Evolutionary conservation across 768 basidiomycete species (phyloP).

Genomic region (Mycena indigotica): DNA sequence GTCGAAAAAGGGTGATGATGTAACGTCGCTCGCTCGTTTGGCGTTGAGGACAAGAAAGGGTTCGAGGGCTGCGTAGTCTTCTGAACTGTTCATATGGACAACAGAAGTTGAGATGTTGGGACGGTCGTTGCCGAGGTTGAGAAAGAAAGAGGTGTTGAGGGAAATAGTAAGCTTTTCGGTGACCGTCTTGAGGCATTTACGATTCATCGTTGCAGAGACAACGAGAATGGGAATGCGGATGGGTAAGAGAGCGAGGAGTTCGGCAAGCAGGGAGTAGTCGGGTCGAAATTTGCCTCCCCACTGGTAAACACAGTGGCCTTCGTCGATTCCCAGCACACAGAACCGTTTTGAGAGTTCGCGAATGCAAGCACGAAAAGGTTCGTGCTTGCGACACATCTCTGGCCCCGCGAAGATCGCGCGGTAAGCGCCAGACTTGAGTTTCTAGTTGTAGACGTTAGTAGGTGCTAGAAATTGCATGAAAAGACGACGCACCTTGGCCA

Average conservation of each 20-base stretch:
- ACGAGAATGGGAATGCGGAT: constrained; percentile 31
- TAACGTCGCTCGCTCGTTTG: no score
- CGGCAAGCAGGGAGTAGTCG: constrained; percentile 29
- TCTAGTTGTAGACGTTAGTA: no score
- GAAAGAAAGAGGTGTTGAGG: constrained; percentile 25
- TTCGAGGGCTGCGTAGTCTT: constrained; percentile 10
- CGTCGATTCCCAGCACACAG: constrained; percentile 35
- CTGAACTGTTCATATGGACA: constrained; percentile 3
- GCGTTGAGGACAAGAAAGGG: no score
- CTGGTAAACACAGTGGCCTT: constrained; percentile 40
- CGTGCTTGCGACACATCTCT: constrained; percentile 41
- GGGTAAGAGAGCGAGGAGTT: constrained; percentile 34
- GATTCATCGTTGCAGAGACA: constrained; percentile 38
- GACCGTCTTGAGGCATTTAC: constrained; percentile 30
- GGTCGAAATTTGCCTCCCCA: constrained; percentile 40
- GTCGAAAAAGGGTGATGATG: no score
- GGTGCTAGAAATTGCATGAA: no score
- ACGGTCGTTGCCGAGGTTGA: constrained; percentile 41
- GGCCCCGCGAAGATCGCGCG: constrained; percentile 39
- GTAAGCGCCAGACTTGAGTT: no score
- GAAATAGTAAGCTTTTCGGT: constrained; percentile 20
- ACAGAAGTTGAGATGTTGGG: constrained; percentile 27
- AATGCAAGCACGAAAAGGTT: constrained; percentile 29
- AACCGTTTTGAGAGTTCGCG: constrained; percentile 15
- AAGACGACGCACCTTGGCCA: no score